These are phyloP conservation scores for Chlorella vulgaris DNA, from an alignment of 139 green algal species.

Conservation along the genomic window DNA sequence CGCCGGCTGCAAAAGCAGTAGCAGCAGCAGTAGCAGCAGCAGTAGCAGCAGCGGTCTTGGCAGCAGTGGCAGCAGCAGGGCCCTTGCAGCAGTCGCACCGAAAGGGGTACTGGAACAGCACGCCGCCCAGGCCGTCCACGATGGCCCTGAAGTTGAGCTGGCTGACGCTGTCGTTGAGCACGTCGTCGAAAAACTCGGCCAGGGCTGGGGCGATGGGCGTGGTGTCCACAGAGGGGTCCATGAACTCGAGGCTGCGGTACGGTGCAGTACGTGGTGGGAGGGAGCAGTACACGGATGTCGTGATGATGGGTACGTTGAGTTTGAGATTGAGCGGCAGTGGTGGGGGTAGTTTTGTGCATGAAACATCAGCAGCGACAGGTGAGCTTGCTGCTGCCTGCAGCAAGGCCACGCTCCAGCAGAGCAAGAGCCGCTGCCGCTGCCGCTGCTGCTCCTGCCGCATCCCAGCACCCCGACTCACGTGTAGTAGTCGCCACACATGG, in stretches of 20 bases:
- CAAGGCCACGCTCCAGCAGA: too few species aligned
- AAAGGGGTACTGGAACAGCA: constrained; percentile 91
- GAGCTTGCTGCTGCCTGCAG: too few species aligned
- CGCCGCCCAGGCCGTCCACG: constrained; percentile 93
- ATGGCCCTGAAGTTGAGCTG: constrained; percentile 96
- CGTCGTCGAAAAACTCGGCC: constrained; percentile 94
- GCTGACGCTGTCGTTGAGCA: constrained; percentile 69
- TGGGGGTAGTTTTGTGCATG: too few species aligned
- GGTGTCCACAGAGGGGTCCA: constrained; percentile 90
- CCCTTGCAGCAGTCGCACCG: background rate
- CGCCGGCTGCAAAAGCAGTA: too few species aligned
- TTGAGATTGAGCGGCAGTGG: too few species aligned
- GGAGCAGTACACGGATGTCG: too few species aligned
- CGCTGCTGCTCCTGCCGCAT: background rate
- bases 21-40: background rate
- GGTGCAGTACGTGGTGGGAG: too few species aligned
- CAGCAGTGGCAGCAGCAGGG: background rate
- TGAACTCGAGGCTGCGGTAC: constrained; percentile 94
- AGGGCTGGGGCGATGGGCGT: constrained; percentile 93
- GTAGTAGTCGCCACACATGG: constrained; percentile 51
- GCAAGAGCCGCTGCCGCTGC: background rate
- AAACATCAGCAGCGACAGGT: too few species aligned
- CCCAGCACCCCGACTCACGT: background rate
- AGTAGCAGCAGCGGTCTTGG: background rate
- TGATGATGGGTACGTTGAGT: too few species aligned